Evolutionary conservation across 2,329 filamentous ascomycete species (phyloP), one percentile per base, ranked within the genome.

Genomic region (Colletotrichum tropicale): DNA sequence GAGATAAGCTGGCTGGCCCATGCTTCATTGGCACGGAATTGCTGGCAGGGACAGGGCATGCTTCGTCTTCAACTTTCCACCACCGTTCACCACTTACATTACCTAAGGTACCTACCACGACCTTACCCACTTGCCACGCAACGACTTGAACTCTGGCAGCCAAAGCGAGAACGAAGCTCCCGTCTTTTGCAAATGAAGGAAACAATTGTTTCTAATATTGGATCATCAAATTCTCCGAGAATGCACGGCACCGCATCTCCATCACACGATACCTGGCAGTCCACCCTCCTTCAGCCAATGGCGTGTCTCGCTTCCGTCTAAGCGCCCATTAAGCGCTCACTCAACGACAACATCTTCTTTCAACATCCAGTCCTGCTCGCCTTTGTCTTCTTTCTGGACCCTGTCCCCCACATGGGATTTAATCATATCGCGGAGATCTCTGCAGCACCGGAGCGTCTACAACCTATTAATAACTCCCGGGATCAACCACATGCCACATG

Each of bases 381-480:
- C 21, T n/a, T 32, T 30, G 36, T 60, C 28, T 30, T 76, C 76
- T 62, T 62, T 62, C 70, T 71, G 52, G 74, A 77, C 71, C 34
- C n/a, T 74, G 66, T 71, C 56, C 43, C 55, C 38, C 28, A 32
- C 65, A 26, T 55, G 62, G 26, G 13, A 66, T 48, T 30, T 21
- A 5, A 16, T 21, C 60, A 69, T 66, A 21, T 52, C 43, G n/a
- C 10, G 12, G 16, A 12, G 30, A 60, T 52, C 26, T 26, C 32
- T 64, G 61, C 74, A 74, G 43, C 13, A 12, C 52, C 38, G 36
- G 6, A 38, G 60, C 48, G 66, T 74, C n/a, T 61, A 56, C 9
- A 12, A 43, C 52, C 74, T 76, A 77, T 70, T 70, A 74, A 77
- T 77, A 77, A 74, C 76, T 77, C 66, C 76, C 76, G 76, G n/a